phyloP scores from a whole-genome alignment of 2,329 filamentous ascomycete species.

The Juglanconis sp. region DNA sequence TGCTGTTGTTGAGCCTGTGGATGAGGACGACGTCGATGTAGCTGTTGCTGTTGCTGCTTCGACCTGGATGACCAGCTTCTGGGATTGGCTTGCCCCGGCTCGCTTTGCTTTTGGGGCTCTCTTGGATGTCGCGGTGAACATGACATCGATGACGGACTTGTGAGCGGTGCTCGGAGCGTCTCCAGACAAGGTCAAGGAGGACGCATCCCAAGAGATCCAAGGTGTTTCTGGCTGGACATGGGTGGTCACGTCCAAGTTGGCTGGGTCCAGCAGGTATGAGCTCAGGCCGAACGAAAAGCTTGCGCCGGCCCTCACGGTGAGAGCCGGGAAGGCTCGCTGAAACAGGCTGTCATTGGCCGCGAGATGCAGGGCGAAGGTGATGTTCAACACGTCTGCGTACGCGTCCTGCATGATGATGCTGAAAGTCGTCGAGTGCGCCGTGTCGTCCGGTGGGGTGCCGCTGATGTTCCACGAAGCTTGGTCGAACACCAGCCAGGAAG shows the following conservation, averaged over 20 bases:
- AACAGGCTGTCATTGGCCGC: slow-evolving; percentile 34
- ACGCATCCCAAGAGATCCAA: slow-evolving; percentile 41
- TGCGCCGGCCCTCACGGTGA: slow-evolving; percentile 39
- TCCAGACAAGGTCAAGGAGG: slow-evolving; percentile 36
- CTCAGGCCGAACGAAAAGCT: slow-evolving; percentile 41
- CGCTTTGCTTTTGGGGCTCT: slow-evolving; percentile 23
- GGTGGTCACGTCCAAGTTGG: slow-evolving; percentile 36
- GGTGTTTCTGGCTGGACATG: slow-evolving; percentile 32
- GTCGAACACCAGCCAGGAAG: slow-evolving; percentile 69
- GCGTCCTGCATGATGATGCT: slow-evolving; percentile 57
- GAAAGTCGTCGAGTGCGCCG: slow-evolving; percentile 59
- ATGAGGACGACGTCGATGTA: slow-evolving; percentile 23
- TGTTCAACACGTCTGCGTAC: slow-evolving; percentile 56
- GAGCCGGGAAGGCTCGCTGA: slow-evolving; percentile 34
- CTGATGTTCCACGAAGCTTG: slow-evolving; percentile 56
- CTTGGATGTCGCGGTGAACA: slow-evolving; percentile 31
- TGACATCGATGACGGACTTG: slow-evolving; percentile 23
- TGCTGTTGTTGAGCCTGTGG: slow-evolving; percentile 13
- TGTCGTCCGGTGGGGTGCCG: slow-evolving; percentile 61
- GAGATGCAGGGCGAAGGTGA: slow-evolving; percentile 42
- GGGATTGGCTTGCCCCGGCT: slow-evolving; percentile 29
- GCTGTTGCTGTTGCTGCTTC: slow-evolving; percentile 19
- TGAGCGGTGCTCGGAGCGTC: slow-evolving; percentile 34
- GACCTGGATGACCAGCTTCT: slow-evolving; percentile 36
- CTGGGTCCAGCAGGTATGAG: slow-evolving; percentile 38